Percentiles rank a stretch among this genome's conserved stretches.
These are phyloP conservation scores for Jamesozyma rosinii DNA, from an alignment of 805 yeast genomes.

Conservation along the genomic window DNA sequence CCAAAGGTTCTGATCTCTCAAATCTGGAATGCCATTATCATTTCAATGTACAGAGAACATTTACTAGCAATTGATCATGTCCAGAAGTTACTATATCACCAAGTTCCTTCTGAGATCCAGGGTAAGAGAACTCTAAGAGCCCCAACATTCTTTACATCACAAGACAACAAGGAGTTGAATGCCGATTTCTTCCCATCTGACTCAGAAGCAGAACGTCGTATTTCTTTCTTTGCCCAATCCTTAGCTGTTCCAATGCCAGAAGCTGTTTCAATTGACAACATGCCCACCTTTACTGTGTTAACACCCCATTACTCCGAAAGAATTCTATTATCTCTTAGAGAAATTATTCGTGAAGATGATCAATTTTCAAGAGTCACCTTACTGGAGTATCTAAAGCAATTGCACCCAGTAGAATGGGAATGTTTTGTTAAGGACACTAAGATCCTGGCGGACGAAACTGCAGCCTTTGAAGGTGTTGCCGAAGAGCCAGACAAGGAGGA, in stretches of 20 bases:
- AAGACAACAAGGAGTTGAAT: conserved; percentile 80
- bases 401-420: conserved; percentile 96
- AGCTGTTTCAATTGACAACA: conserved; percentile 96
- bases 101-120: conserved; percentile 93
- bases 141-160: conserved; percentile 95
- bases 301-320: conserved; percentile 95
- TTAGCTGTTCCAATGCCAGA: conserved; percentile 97
- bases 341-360: conserved; percentile 93
- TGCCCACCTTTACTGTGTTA: conserved; percentile 97
- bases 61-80: conserved; percentile 96
- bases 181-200: conserved; percentile 94
- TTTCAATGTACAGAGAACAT: conserved; percentile 99
- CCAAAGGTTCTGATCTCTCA: conserved; percentile 97
- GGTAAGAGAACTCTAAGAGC: conserved; percentile 97
- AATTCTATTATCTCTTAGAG: conserved; percentile 82
- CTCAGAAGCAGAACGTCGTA: conserved; percentile 98
- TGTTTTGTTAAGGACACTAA: conserved; percentile 94
- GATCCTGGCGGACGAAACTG: conserved; percentile 88
- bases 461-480: conserved; percentile 47
- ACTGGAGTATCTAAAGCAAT: conserved; percentile 85
- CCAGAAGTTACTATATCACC: conserved; percentile 92
- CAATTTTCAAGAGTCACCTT: conserved; percentile 90
- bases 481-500: conserved; percentile 48
- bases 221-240: conserved; percentile 97
- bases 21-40: conserved; percentile 97